Conservation (phyloP, 257 asterid species). For the Solanum lignicaule region DNA sequence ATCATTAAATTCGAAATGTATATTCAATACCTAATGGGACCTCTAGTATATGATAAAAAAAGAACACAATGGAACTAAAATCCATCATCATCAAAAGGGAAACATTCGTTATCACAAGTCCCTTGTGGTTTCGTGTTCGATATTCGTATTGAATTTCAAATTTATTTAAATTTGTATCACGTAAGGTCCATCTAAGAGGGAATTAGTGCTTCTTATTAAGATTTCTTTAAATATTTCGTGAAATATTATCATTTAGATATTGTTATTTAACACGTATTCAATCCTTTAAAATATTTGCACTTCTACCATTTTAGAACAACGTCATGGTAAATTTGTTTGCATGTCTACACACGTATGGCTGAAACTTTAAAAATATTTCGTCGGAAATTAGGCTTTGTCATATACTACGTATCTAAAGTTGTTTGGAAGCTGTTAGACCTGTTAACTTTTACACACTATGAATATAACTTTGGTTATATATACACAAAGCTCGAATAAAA, state of each 20-base stretch:
- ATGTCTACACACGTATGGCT: neutral
- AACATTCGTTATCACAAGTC: neutral
- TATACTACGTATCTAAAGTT: neutral
- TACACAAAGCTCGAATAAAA: neutral
- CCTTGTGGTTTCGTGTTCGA: fast-evolving
- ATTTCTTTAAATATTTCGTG: neutral
- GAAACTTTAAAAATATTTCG: neutral
- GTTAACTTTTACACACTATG: neutral
- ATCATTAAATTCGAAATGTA: neutral
- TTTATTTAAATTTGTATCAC: neutral
- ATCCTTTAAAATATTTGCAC: neutral
- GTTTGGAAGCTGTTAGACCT: neutral
- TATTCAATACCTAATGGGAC: neutral
- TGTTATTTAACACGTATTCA: neutral
- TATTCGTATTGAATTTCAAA: neutral
- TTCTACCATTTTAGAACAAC: neutral
- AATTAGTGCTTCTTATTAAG: neutral
- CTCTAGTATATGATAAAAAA: neutral
- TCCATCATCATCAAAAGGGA: neutral
- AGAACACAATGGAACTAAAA: neutral
- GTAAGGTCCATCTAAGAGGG: neutral
- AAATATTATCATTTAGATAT: neutral
- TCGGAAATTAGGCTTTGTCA: neutral
- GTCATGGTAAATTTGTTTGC: neutral
- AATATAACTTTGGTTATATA: neutral